These are phyloP conservation scores for Coemansia sp. DNA, from an alignment of 192 early-diverging fungal genomes.

Conservation along the genomic window DNA sequence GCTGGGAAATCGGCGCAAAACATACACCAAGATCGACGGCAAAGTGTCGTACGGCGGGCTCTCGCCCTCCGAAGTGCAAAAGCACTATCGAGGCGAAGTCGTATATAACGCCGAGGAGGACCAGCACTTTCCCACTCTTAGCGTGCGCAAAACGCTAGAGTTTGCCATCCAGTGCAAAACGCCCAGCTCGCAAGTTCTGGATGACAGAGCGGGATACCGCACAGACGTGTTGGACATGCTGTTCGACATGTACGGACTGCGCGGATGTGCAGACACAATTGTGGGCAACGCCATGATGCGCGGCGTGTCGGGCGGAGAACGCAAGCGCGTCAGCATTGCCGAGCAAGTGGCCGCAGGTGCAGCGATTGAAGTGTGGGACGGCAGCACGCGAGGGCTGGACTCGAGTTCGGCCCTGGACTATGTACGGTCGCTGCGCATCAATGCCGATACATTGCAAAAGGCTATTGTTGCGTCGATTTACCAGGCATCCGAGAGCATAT, in stretches of 20 bases:
- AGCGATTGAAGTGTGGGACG: conserved; percentile 61
- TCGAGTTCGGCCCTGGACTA: conserved; percentile 65
- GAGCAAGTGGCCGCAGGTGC: conserved; percentile 60
- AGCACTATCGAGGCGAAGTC: conserved; percentile 64
- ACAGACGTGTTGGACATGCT: conserved; percentile 44
- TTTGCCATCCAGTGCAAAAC: conserved; percentile 75
- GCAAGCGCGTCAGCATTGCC: conserved; percentile 62
- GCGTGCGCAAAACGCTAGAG: conserved; percentile 74
- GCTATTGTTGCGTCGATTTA: conserved; percentile 59
- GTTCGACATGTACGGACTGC: conserved; percentile 61
- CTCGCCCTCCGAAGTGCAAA: conserved; percentile 55
- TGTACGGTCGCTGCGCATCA: conserved; percentile 67
- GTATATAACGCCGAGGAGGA: conserved; percentile 62
- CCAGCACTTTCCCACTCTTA: conserved; percentile 73
- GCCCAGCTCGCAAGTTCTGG: conserved; percentile 62
- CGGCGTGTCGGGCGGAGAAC: conserved; percentile 67
- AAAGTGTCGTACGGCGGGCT: conserved; percentile 67
- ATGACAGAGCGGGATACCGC: conserved; percentile 61
- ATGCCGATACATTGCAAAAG: conserved; percentile 65
- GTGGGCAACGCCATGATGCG: conserved; percentile 63
- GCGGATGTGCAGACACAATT: conserved; percentile 54
- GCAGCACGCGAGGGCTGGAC: conserved; percentile 63
- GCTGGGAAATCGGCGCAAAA: conserved; percentile 61
- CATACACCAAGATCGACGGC: conserved; percentile 59
- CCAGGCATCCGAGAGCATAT: conserved; percentile 78